A percentile compares a stretch with the other conserved stretches of the same genome.
phyloP scores from a whole-genome alignment of 768 basidiomycete genomes.

The Kwoniella sp. region DNA sequence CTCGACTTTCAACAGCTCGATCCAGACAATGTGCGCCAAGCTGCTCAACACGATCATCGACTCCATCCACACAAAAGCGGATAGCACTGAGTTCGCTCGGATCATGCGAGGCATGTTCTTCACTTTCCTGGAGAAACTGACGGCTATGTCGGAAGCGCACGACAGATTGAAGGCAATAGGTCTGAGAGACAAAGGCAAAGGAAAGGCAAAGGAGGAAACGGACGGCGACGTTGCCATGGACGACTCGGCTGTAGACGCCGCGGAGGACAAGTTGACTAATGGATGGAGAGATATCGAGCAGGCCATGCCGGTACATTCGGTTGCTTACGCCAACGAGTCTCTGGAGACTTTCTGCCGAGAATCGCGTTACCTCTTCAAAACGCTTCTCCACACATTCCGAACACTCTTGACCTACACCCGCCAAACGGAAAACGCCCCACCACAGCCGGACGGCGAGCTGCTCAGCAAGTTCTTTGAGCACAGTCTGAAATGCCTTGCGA shows the following conservation, averaged over 20 bases:
- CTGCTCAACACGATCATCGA: conserved; percentile 89
- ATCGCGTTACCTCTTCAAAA: conserved; percentile 80
- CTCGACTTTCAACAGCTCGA: conserved; percentile 72
- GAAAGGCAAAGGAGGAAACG: conserved; percentile 42
- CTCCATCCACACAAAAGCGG: conserved; percentile 74
- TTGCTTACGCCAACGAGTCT: conserved; percentile 76
- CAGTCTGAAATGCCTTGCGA: conserved; percentile 77
- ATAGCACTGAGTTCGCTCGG: conserved; percentile 67
- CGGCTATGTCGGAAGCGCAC: conserved; percentile 65
- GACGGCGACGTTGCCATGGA: conserved; percentile 40
- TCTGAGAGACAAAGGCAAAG: conserved; percentile 45
- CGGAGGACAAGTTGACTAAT: conserved; percentile 48
- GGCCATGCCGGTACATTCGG: conserved; percentile 76
- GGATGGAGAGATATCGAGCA: conserved; percentile 78
- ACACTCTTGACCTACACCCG: conserved; percentile 74
- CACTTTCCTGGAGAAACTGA: conserved; percentile 79
- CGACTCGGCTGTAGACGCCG: conserved; percentile 22
- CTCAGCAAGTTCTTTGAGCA: conserved; percentile 86
- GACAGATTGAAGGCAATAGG: conserved; percentile 47
- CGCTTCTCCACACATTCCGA: conserved; percentile 84
- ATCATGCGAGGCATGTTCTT: conserved; percentile 78
- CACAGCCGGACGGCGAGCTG: conserved; percentile 78
- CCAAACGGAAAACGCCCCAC: conserved; percentile 68
- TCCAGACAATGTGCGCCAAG: conserved; percentile 89
- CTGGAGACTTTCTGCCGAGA: conserved; percentile 78